Base-by-base conservation (phyloP, 2,329 filamentous ascomycete species). In the Emmonsiellopsis sp. region DNA sequence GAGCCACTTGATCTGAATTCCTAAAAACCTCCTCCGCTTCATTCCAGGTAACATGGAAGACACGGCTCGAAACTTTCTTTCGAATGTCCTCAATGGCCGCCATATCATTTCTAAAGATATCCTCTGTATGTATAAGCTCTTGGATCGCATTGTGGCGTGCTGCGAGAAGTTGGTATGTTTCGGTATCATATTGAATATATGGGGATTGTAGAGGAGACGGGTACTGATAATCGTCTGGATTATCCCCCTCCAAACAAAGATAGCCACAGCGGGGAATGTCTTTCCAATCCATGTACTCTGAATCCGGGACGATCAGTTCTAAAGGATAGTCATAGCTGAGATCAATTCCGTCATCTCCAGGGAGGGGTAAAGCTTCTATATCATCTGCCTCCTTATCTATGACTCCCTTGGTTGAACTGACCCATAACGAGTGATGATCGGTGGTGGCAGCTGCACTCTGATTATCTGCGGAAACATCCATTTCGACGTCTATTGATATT, bases 11-110 rank as follows among this genome's bases (percentile, higher is more conserved):
- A 62, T 93, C 87, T 3, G 87, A 90, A 64, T 97, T 98, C 58
- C 88, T 85, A 69, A 98, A 98, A 13, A 98, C 82, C 13, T 87
- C 77, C 65, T 91, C 95, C 62, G 93, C 85, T 57, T 94, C 94
- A 58, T 91, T 87, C 17, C 13, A 8, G 8, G 40, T 14, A n/a
- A 42, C 5, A n/a, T 2, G 13, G 13, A 14, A 5, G 13, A 13
- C n/a, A 17, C 13, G 2, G 7, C n/a, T 42, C 8, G 40, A 42
- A n/a, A 14, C 8, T n/a, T 13, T 8, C 40, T 42, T 42, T 9
- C 17, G 17, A 14, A 42, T 42, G 8, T 42, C 40, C n/a, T 42
- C 17, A 13, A 42, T 2, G 10, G 21, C 14, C 14, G 7, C 17
- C 40, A 42, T 42, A n/a, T 42, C 40, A 8, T 14, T 13, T 42